Evolutionary conservation across 805 yeast species (phyloP), one percentile per base, ranked within the genome.

Genomic region (Yarrowia hollandica): DNA sequence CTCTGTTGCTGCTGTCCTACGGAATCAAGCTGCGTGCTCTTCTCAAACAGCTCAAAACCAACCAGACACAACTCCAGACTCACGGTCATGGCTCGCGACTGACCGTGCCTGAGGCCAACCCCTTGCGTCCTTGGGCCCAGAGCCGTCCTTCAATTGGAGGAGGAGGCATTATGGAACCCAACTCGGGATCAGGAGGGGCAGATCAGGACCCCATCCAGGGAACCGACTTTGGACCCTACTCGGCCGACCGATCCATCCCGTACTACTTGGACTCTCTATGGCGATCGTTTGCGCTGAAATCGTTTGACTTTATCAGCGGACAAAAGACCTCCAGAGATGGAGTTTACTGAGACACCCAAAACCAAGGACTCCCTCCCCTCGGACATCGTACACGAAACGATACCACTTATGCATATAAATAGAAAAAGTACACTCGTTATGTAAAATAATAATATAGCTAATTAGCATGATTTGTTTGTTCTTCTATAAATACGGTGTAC

Each of bases 1-100:
- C 79, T 31, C 66, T 81, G 60, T 75, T 81, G 22, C 67, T 83
- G 39, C 62, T 83, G 15, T 78, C 86, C 7, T 84, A 79, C 67
- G 76, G 58, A 23, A 37, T 52, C 33, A 23, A 37, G 21, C 58
- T 52, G 7, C 18, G 58, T 11, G 44, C 44, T 4, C 35, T 52
- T 16, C 58, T 52, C 44, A 35, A 52, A 16, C 58, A 52, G 44
- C 44, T 52, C 44, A 52, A 52, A 15, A 35, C 42, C 12, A 52
- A 52, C 35, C 58, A 52, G 58, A 52, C 58, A 25, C 58, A 52
- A 35, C 31, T 52, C 19, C 58, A 52, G 35, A 52, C 44, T 18
- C 57, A 50, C 39, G 56, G 56, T 16, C 22, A 41, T 30, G 44
- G 33, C 30, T 15, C 4, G 22, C 58, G 58, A n/a, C 58, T 52